phyloP scores from a whole-genome alignment of 257 asterid species.

The Mentha longifolia region DNA sequence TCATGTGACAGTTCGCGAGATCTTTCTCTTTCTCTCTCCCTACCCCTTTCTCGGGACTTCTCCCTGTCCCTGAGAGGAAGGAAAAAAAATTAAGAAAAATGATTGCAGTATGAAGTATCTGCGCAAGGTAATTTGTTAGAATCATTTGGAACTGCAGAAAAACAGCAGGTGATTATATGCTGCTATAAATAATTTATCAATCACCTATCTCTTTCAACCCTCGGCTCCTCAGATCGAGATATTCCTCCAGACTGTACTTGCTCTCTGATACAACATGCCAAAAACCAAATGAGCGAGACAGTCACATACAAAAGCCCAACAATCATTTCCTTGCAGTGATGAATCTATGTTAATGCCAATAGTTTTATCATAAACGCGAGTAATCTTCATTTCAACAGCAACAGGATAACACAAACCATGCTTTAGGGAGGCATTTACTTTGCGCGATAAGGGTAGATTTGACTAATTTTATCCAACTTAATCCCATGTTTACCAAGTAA shows the following conservation, averaged over 20 bases:
- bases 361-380: neutral
- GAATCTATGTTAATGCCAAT: neutral
- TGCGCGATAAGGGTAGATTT: too few species aligned
- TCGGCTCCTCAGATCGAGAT: conserved; percentile 94
- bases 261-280: conserved; percentile 53
- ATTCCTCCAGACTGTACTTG: conserved; percentile 74
- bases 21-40: conserved; percentile 69
- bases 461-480: too few species aligned
- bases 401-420: neutral
- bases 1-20: conserved; percentile 87
- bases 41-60: conserved; percentile 81
- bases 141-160: neutral
- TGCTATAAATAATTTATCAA: neutral
- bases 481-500: too few species aligned
- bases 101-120: neutral
- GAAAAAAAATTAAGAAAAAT: neutral
- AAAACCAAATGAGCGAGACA: conserved; percentile 15
- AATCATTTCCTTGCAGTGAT: neutral
- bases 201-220: conserved; percentile 79
- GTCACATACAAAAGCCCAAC: neutral
- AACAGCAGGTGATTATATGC: neutral
- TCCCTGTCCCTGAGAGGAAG: conserved; percentile 65
- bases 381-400: neutral
- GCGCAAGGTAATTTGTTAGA: conserved; percentile 12
- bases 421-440: too few species aligned